Evolutionary conservation across 2,329 filamentous ascomycete species (phyloP), one percentile per base, ranked within the genome.

Genomic region (Aureobasidium sp.): DNA sequence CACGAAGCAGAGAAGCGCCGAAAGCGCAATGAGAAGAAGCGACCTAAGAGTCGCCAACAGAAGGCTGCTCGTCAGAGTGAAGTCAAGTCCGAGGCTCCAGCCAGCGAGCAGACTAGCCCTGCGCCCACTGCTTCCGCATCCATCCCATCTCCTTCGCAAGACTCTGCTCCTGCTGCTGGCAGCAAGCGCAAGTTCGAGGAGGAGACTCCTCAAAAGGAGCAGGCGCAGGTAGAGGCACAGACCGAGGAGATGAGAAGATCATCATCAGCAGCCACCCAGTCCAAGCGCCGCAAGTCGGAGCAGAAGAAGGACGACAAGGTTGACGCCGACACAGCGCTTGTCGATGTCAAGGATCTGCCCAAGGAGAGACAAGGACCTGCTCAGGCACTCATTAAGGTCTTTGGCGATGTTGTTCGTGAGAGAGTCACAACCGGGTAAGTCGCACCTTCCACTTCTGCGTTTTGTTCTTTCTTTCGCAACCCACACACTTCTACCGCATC

Each of bases 331-430:
- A 73, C 71, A 8, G 71, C 70, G 9, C 50, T 74, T 29, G 68
- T 74, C 29, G 67, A 70, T 52, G 72, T 80, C 52, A 75, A 78
- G 39, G 75, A 81, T 22, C 76, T 86, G 37, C 80, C 91, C 1
- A 83, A 85, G 22, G 80, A 84, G 39, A 87, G 92, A 65, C 86
- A 85, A 69, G 85, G 83, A 35, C 82, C 85, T 17, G 91, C 89
- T 9, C 85, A 84, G 66, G 84, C 85, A 24, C 75, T 97, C 33
- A 80, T 85, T 67, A 91, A 88, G 67, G 83, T 85, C 17, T 83
- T 97, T 45, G 75, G 79, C 45, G 81, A 85, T 60, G 81, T 87
- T 62, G 81, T 96, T 62, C 79, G 81, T n/a, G 74, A 79, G 39
- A 84, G 89, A 37, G 82, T 87, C 65, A 89, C 90, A 72, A 79